These are phyloP conservation scores for Pichia sp. DNA, from an alignment of 1,139 yeast genomes.

Conservation along the genomic window DNA sequence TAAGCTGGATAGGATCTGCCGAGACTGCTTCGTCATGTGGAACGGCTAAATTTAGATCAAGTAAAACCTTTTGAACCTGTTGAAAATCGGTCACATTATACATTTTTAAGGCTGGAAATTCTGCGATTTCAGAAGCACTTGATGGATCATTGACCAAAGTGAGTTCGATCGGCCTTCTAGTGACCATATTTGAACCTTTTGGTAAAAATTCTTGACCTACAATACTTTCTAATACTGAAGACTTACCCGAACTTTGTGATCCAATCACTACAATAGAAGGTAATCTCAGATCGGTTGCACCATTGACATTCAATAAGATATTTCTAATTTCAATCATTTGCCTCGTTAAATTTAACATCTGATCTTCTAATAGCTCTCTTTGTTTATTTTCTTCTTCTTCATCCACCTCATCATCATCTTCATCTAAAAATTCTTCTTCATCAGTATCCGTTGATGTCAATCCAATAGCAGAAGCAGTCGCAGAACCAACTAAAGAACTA, in stretches of 20 bases:
- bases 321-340: slow-evolving; percentile 95
- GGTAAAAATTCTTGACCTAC: slow-evolving; percentile 95
- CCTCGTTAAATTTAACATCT: slow-evolving; percentile 78
- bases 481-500: slow-evolving; percentile 10
- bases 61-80: slow-evolving; percentile 77
- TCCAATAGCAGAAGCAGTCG: slow-evolving; percentile 11
- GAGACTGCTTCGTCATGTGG: slow-evolving; percentile 39
- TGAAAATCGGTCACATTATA: slow-evolving; percentile 77
- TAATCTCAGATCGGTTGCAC: slow-evolving; percentile 63
- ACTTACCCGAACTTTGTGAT: slow-evolving; percentile 94
- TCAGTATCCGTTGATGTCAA: neutral
- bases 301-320: slow-evolving; percentile 65
- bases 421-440: slow-evolving; percentile 2
- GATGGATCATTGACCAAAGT: slow-evolving; percentile 84
- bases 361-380: slow-evolving; percentile 53
- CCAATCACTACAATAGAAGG: slow-evolving; percentile 97
- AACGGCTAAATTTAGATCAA: slow-evolving; percentile 88
- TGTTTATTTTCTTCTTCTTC: slow-evolving; percentile 28
- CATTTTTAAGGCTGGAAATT: slow-evolving; percentile 84
- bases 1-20: slow-evolving; percentile 26
- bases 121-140: slow-evolving; percentile 80
- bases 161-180: slow-evolving; percentile 69
- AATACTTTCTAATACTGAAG: slow-evolving; percentile 87
- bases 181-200: slow-evolving; percentile 92
- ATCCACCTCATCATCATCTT: slow-evolving; percentile 32